A percentile compares a stretch with the other conserved stretches of the same genome.
These are phyloP conservation scores for Septoria petroselini DNA, from an alignment of 2,329 filamentous ascomycete genomes.

Conservation along the genomic window DNA sequence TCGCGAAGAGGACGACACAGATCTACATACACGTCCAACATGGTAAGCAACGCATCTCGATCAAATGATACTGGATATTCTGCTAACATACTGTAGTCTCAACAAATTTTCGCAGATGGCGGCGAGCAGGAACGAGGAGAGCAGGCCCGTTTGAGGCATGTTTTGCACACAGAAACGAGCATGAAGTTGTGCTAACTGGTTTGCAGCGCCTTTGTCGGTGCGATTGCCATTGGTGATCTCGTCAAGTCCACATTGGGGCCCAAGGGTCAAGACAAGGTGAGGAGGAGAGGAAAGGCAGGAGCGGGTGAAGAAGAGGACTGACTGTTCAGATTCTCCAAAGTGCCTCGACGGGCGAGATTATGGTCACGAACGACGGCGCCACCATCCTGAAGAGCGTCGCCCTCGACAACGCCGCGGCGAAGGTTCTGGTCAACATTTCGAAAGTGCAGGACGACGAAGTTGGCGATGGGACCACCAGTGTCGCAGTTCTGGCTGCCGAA, in stretches of 20 bases:
- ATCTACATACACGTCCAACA: no score
- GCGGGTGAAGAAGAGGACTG: slow-evolving; percentile 69
- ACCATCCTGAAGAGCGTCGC: slow-evolving; percentile 98
- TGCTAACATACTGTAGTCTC: slow-evolving; percentile 18
- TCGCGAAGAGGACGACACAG: no score
- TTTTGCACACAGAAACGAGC: slow-evolving; percentile 2
- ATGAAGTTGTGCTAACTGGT: slow-evolving; percentile 15
- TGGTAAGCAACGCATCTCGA: no score
- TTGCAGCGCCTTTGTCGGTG: slow-evolving; percentile 79
- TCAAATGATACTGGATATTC: not conserved
- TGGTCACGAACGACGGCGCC: slow-evolving; percentile 98
- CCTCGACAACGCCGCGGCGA: slow-evolving; percentile 95
- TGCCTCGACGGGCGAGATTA: slow-evolving; percentile 88
- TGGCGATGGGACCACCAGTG: slow-evolving; percentile 96
- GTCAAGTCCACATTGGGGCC: slow-evolving; percentile 97
- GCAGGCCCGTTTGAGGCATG: slow-evolving; percentile 29
- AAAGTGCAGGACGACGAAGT: slow-evolving; percentile 99
- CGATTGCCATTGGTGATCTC: slow-evolving; percentile 93
- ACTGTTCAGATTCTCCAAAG: slow-evolving; percentile 32
- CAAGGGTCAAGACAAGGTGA: slow-evolving; percentile 98
- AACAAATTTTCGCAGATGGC: slow-evolving; percentile 28
- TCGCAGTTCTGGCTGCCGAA: slow-evolving; percentile 91
- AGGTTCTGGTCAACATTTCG: slow-evolving; percentile 97
- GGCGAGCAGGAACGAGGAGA: slow-evolving; percentile 29
- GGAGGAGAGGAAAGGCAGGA: slow-evolving; percentile 51